phyloP scores from a whole-genome alignment of 192 early-diverging fungal genomes.

The Coemansia sp. region DNA sequence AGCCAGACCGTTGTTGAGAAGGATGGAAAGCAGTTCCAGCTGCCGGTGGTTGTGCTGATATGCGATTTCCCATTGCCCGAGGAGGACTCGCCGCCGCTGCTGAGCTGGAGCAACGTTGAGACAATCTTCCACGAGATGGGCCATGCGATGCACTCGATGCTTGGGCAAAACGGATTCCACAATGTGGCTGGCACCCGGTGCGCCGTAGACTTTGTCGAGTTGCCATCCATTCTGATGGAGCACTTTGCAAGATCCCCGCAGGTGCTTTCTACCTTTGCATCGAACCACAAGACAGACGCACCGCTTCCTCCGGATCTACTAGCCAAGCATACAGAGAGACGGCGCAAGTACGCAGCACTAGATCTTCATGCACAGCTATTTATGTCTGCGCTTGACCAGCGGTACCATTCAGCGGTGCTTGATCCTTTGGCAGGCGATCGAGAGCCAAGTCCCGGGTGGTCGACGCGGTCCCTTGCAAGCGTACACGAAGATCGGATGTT shows the following conservation, averaged over 20 bases:
- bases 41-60: slow-evolving; percentile 73
- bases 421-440: slow-evolving; percentile 10
- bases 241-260: slow-evolving; percentile 77
- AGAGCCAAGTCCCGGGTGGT: slow-evolving; percentile 24
- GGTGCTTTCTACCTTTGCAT: slow-evolving; percentile 73
- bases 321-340: slow-evolving; percentile 55
- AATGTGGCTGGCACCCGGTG: slow-evolving; percentile 96
- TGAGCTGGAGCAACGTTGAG: slow-evolving; percentile 85
- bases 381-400: slow-evolving; percentile 90
- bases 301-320: slow-evolving; percentile 61
- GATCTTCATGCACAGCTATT: slow-evolving; percentile 88
- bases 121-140: slow-evolving; percentile 99
- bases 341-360: slow-evolving; percentile 64
- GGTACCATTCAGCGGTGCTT: slow-evolving; percentile 71
- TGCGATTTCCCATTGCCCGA: slow-evolving; percentile 66
- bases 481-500: slow-evolving; percentile 60
- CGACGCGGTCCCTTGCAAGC: slow-evolving; percentile 57
- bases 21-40: slow-evolving; percentile 59
- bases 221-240: slow-evolving; percentile 96
- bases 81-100: slow-evolving; percentile 58
- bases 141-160: slow-evolving; percentile 97
- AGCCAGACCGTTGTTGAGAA: slow-evolving; percentile 50
- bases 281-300: slow-evolving; percentile 70
- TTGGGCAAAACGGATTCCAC: slow-evolving; percentile 93
- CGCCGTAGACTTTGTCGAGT: slow-evolving; percentile 94